Evolutionary conservation across 2,329 filamentous ascomycete genomes (phyloP).

Genomic region (Fusarium nisikadoi): DNA sequence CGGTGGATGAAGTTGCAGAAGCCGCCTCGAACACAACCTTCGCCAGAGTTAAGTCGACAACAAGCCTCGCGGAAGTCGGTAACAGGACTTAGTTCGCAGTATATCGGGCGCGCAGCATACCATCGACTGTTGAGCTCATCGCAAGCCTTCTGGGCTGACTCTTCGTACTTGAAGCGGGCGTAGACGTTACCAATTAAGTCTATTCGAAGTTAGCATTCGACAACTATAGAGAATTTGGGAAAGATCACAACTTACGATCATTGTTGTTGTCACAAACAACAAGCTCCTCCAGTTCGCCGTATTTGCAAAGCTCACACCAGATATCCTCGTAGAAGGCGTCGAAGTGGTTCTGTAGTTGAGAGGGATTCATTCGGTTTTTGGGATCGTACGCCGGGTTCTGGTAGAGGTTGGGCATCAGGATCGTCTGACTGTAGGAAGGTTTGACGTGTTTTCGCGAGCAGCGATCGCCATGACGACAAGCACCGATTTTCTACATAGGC

Average conservation of each 20-base stretch:
- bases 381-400: conserved; percentile 98
- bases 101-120: conserved; percentile 97
- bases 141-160: conserved; percentile 91
- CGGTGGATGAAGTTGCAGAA: conserved; percentile 99
- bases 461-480: conserved; percentile 96
- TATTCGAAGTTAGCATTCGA: conserved; percentile 50
- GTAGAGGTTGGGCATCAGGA: conserved; percentile 98
- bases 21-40: conserved; percentile 93
- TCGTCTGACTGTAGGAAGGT: conserved; percentile 96
- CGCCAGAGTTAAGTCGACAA: conserved; percentile 91
- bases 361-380: conserved; percentile 95
- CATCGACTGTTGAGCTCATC: conserved; percentile 93
- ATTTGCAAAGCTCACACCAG: conserved; percentile 99
- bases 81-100: conserved; percentile 96
- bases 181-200: conserved; percentile 99
- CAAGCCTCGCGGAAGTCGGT: conserved; percentile 99
- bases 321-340: conserved; percentile 99
- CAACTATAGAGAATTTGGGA: background rate
- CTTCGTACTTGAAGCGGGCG: conserved; percentile 99
- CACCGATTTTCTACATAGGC: conserved; percentile 88
- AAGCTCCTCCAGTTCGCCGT: conserved; percentile 95
- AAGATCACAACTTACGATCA: conserved; percentile 74
- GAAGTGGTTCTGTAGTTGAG: conserved; percentile 98
- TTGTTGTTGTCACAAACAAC: conserved; percentile 99
- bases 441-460: conserved; percentile 99